These are phyloP conservation scores for Xylaria venustula DNA, from an alignment of 495 filamentous ascomycete species.

Conservation along the genomic window DNA sequence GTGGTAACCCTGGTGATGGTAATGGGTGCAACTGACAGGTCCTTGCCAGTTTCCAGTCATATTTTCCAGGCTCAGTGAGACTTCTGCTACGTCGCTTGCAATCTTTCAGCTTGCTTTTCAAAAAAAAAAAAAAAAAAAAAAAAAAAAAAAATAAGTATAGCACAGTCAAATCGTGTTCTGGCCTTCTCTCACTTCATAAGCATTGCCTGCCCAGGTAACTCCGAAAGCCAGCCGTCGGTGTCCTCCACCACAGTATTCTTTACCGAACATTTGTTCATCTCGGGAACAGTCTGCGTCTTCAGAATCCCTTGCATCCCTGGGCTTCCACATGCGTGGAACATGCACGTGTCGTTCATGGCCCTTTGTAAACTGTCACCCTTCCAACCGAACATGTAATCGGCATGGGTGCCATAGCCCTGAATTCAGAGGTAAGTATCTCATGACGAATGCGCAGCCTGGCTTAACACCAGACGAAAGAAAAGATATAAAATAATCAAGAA, in stretches of 20 bases:
- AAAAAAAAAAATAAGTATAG: too few relatives aligned
- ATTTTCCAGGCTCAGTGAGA: too few relatives aligned
- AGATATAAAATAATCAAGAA: too few relatives aligned
- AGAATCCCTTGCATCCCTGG: slow-evolving; percentile 29
- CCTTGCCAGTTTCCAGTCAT: too few relatives aligned
- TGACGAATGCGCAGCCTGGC: too few relatives aligned
- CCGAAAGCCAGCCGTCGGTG: slow-evolving; percentile 34
- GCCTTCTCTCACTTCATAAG: neutral
- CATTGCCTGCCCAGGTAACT: slow-evolving; percentile 28
- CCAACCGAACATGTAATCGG: slow-evolving; percentile 48
- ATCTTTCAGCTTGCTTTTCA: too few relatives aligned
- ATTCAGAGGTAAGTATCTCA: too few relatives aligned
- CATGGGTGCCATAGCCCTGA: slow-evolving; percentile 49
- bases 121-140: too few relatives aligned
- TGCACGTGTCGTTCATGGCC: slow-evolving; percentile 42
- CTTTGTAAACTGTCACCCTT: slow-evolving; percentile 43
- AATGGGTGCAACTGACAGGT: too few relatives aligned
- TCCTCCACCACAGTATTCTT: slow-evolving; percentile 40
- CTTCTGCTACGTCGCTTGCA: too few relatives aligned
- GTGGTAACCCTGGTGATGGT: too few relatives aligned
- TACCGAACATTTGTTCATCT: slow-evolving; percentile 44
- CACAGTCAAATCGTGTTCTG: neutral
- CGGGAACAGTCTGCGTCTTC: slow-evolving; percentile 42
- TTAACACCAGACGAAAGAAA: too few relatives aligned
- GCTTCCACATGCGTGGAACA: slow-evolving; percentile 45